phyloP scores from a whole-genome alignment of 371 early-diverging fungal genomes.

The Rhizopus delemar region DNA sequence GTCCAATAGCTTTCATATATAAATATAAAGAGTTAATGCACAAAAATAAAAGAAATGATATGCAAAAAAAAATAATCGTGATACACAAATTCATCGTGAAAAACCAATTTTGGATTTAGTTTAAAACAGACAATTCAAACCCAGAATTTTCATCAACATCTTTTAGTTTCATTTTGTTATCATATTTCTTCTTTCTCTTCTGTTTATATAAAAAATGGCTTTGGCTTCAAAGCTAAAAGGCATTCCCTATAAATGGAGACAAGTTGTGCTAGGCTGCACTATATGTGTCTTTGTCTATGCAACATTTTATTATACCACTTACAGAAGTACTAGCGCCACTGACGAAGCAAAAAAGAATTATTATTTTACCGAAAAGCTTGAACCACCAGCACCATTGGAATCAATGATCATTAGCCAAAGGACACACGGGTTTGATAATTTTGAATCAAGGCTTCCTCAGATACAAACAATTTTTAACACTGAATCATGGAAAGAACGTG shows the following conservation, averaged over 20 bases:
- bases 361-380: not conserved
- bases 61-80: too few species aligned
- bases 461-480: slow-evolving; percentile 19
- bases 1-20: too few species aligned
- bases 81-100: too few species aligned
- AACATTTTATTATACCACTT: not conserved
- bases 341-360: not conserved
- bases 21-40: too few species aligned
- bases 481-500: slow-evolving; percentile 23
- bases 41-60: too few species aligned
- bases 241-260: slow-evolving; percentile 12
- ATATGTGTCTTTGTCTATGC: slow-evolving; percentile 1
- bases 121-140: too few species aligned
- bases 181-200: slow-evolving; percentile 1
- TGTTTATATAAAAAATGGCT: not conserved
- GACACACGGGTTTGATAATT: slow-evolving; percentile 8
- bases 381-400: not conserved
- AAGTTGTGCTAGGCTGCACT: not conserved
- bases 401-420: slow-evolving; percentile 1
- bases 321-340: not conserved
- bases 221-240: not conserved
- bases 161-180: not conserved
- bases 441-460: slow-evolving; percentile 14
- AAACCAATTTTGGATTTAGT: too few species aligned
- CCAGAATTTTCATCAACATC: not conserved